These are phyloP conservation scores for Vaccinium vitisidaea DNA, from an alignment of 148 eudicot species.

Conservation along the genomic window DNA sequence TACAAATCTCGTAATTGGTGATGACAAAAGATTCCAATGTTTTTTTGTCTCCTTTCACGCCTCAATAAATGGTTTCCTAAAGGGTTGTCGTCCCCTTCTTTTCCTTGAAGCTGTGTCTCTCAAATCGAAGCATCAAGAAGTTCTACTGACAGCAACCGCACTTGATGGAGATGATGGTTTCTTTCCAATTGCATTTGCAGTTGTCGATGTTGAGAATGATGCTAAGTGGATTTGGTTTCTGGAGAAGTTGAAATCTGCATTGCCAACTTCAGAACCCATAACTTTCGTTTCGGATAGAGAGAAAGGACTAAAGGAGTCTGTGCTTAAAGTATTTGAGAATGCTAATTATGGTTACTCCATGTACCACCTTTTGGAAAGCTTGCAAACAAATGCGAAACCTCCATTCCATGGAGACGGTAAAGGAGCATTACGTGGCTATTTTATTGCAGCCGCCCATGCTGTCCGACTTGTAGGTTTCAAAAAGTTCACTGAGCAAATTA, in stretches of 20 bases:
- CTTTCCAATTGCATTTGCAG: conserved; percentile 52
- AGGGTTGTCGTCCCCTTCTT: conserved; percentile 52
- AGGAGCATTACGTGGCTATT: conserved; percentile 34
- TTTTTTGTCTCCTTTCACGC: conserved; percentile 43
- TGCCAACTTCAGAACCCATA: conserved; percentile 35
- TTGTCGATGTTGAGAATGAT: conserved; percentile 42
- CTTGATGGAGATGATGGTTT: conserved; percentile 53
- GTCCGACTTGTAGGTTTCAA: conserved; percentile 34
- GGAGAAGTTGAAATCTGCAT: conserved; percentile 39
- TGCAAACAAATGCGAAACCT: conserved; percentile 42
- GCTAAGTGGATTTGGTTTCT: conserved; percentile 55
- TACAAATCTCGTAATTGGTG: conserved; percentile 27
- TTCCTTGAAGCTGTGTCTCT: conserved; percentile 47
- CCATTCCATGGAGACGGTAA: conserved; percentile 55
- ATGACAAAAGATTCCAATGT: conserved; percentile 38
- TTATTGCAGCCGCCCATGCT: conserved; percentile 52
- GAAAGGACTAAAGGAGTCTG: conserved; percentile 31
- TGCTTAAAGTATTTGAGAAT: conserved; percentile 41
- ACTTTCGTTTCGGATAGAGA: conserved; percentile 55
- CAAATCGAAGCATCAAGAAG: conserved; percentile 44
- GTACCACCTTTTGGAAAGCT: conserved; percentile 46
- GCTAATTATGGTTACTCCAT: conserved; percentile 49
- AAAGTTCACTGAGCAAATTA: conserved; percentile 40
- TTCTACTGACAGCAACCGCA: conserved; percentile 50
- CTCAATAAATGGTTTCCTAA: conserved; percentile 36